Percentiles rank a stretch among this genome's conserved stretches.
phyloP scores from a whole-genome alignment of 2,329 filamentous ascomycete genomes.

The Exophiala calicioides region DNA sequence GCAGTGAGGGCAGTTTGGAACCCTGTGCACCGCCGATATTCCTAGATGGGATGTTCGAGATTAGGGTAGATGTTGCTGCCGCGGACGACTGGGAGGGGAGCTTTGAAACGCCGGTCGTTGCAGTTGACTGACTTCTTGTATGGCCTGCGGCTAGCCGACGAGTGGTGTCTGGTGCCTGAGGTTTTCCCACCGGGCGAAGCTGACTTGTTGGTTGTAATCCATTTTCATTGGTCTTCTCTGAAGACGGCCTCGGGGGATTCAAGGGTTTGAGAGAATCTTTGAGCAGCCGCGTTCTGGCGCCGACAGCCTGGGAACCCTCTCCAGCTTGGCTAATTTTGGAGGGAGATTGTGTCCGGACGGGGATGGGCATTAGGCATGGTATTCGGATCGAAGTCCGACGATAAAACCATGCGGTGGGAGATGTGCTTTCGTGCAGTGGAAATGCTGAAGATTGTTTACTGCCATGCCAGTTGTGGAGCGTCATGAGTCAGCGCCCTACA shows the following conservation, averaged over 20 bases:
- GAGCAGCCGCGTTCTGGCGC: too few species aligned
- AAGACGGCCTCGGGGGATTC: background rate
- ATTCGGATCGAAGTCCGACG: background rate
- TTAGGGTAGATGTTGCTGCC: too few species aligned
- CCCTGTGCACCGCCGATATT: too few species aligned
- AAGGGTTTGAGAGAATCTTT: too few species aligned
- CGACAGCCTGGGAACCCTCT: background rate
- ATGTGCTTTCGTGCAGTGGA: too few species aligned
- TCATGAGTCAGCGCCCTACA: too few species aligned
- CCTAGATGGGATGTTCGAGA: background rate
- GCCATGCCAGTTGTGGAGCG: too few species aligned
- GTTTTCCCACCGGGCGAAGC: background rate
- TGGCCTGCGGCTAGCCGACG: constrained; percentile 1
- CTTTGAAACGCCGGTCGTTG: constrained; percentile 5
- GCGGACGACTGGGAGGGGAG: background rate
- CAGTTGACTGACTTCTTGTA: constrained; percentile 8
- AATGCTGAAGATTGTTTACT: background rate
- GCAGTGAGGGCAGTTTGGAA: background rate
- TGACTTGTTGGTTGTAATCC: too few species aligned
- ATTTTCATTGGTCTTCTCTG: too few species aligned
- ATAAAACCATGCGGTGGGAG: too few species aligned
- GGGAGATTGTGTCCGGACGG: background rate
- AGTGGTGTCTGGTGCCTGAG: background rate
- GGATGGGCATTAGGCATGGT: constrained; percentile 7
- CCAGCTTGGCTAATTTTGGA: background rate